A percentile compares a stretch with the other conserved stretches of the same genome.
Conservation (phyloP, 2,329 filamentous ascomycete species). For the Talaromyces atroroseus region DNA sequence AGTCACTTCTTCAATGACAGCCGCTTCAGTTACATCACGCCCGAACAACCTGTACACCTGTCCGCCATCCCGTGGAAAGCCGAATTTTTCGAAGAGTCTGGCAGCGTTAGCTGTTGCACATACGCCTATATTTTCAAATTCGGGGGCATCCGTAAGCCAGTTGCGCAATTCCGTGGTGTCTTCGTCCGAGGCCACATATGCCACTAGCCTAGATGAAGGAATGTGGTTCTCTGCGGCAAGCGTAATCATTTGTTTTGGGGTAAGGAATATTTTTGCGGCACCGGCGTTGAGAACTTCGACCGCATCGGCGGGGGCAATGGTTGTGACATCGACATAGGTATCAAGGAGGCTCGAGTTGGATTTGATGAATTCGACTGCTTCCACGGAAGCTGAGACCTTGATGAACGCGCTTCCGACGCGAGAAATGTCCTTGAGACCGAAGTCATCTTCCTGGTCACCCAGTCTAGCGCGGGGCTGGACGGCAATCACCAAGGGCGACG, state of each 20-base stretch:
- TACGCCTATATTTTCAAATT: constrained; percentile 33
- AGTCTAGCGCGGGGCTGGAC: constrained; percentile 33
- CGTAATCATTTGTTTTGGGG: constrained; percentile 59
- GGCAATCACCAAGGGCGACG: constrained; percentile 39
- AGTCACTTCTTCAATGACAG: constrained; percentile 44
- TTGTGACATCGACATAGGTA: constrained; percentile 72
- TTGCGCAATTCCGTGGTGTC: constrained; percentile 35
- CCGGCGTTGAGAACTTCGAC: constrained; percentile 78
- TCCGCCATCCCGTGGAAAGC: constrained; percentile 34
- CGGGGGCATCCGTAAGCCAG: constrained; percentile 34
- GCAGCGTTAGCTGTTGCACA: constrained; percentile 35
- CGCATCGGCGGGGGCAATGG: constrained; percentile 65
- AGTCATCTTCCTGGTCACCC: constrained; percentile 41
- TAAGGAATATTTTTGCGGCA: constrained; percentile 77
- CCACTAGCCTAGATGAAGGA: constrained; percentile 51
- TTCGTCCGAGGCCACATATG: constrained; percentile 42
- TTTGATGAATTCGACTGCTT: constrained; percentile 49
- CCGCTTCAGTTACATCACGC: constrained; percentile 39
- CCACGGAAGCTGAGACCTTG: constrained; percentile 39
- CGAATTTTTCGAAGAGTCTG: constrained; percentile 32
- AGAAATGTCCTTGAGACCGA: constrained; percentile 50
- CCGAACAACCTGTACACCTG: constrained; percentile 35
- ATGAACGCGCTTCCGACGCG: constrained; percentile 56
- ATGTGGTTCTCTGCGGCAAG: constrained; percentile 50
- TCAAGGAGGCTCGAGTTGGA: constrained; percentile 51